Base-by-base conservation (phyloP, 2,329 filamentous ascomycete genomes). In the Xylaria sp. region DNA sequence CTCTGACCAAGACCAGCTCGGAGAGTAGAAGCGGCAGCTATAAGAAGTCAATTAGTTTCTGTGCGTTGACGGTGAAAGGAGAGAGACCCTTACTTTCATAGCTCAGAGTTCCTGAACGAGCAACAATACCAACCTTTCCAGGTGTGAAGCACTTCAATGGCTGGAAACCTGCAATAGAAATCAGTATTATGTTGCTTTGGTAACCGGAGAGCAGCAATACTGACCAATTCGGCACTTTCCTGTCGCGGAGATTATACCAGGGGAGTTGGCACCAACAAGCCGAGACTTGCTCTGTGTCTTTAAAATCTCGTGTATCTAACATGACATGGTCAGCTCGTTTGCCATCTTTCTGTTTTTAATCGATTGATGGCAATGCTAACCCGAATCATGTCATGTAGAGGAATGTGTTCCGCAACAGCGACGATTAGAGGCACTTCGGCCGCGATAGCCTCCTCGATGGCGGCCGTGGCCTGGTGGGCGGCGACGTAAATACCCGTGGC, bases 401-500 rank as follows among this genome's bases (percentile, higher is more conserved):
- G 88, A 61, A 91, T 88, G 68, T 90, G 87, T 69, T 91, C 88
- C 9, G 88, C 88, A 16, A 91, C 88, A 16, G 86, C 86, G 19
- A 90, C 86, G 54, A 91, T 86, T n/a, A 91, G 77, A 1, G 87
- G 86, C 0, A 91, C 86, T 69, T 91, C 87, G 1, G 87, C 87
- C 72, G 87, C 88, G 55, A 92, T 89, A 1, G 90, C 89, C 71
- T 92, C 89, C 71, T 90, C 86, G 67, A 93, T 92, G 0, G 90
- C 90, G 30, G 79, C 78, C 0, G 86, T 80, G 1, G 89, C 90
- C 65, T 89, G 84, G 60, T 86, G 83, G n/a, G 89, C 89, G 1
- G 89, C 86, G 2, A 92, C 90, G 66, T 91, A 92, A 58, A 93
- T 89, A 3, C 86, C 89, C 1, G 89, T 91, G 3, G 89, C 90